phyloP scores from a whole-genome alignment of 169 alveolate genomes.

The Perkinsus olseni region DNA sequence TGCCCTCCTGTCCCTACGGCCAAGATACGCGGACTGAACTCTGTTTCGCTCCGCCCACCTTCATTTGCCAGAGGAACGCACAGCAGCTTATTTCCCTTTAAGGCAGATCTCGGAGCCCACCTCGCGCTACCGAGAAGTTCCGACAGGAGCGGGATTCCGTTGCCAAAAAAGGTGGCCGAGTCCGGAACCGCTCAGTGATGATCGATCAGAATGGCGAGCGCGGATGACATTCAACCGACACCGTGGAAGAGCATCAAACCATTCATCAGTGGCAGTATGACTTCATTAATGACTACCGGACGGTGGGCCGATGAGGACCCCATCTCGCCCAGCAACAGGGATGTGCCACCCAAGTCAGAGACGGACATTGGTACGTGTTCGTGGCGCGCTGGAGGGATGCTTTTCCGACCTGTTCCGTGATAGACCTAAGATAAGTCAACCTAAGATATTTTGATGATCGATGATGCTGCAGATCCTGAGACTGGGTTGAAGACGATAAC shows the following conservation, averaged over 20 bases:
- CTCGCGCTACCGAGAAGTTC: no score
- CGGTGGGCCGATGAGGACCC: background rate
- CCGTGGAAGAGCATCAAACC: background rate
- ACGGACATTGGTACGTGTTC: background rate
- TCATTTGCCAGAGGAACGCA: no score
- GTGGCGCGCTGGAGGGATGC: background rate
- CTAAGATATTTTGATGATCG: background rate
- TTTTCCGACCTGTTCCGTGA: no score
- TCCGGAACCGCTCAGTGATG: background rate
- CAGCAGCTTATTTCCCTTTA: no score
- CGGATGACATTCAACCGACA: background rate
- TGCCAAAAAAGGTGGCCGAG: no score
- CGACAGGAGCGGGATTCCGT: no score
- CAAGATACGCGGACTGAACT: no score
- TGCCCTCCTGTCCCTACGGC: no score
- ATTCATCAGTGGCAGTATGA: background rate
- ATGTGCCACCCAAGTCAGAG: background rate
- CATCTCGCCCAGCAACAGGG: background rate
- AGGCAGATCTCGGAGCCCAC: no score
- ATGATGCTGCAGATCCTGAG: background rate
- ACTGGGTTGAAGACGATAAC: background rate
- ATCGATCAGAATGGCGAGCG: background rate
- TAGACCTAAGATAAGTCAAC: no score
- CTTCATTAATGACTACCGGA: background rate
- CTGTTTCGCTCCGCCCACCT: no score